Evolutionary conservation across 2,329 filamentous ascomycete genomes (phyloP).

Genomic region (Thermoascus crustaceus): DNA sequence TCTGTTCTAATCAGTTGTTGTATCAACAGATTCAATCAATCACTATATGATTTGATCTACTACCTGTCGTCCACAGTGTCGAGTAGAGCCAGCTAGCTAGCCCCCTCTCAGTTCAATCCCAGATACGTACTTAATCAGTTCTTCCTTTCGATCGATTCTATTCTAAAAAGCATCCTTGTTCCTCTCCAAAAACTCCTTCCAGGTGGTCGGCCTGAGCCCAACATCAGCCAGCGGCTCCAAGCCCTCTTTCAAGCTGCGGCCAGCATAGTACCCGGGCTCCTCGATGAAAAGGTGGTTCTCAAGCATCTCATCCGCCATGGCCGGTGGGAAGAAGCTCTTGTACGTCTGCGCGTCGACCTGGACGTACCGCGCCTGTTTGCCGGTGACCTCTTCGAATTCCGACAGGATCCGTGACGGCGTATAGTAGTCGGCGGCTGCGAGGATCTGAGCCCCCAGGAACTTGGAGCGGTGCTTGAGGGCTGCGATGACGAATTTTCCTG

Average conservation of each 20-base stretch:
- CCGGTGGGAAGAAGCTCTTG: neutral
- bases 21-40: too few relatives aligned
- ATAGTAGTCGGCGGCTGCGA: neutral
- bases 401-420: neutral
- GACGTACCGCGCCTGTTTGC: neutral
- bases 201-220: neutral
- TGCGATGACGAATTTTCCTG: neutral
- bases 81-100: too few relatives aligned
- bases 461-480: neutral
- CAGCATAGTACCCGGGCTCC: slow-evolving; percentile 1
- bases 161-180: neutral
- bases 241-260: neutral
- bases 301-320: neutral
- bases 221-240: neutral
- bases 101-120: too few relatives aligned
- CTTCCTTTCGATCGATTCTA: too few relatives aligned
- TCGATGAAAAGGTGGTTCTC: slow-evolving; percentile 3
- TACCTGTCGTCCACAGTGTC: too few relatives aligned
- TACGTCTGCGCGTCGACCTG: neutral
- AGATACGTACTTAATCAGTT: too few relatives aligned
- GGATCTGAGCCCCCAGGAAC: neutral
- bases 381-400: neutral
- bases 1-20: too few relatives aligned
- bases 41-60: too few relatives aligned
- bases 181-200: slow-evolving; percentile 1